phyloP scores from a whole-genome alignment of 78 protist species.

The Salpingoeca rosetta region DNA sequence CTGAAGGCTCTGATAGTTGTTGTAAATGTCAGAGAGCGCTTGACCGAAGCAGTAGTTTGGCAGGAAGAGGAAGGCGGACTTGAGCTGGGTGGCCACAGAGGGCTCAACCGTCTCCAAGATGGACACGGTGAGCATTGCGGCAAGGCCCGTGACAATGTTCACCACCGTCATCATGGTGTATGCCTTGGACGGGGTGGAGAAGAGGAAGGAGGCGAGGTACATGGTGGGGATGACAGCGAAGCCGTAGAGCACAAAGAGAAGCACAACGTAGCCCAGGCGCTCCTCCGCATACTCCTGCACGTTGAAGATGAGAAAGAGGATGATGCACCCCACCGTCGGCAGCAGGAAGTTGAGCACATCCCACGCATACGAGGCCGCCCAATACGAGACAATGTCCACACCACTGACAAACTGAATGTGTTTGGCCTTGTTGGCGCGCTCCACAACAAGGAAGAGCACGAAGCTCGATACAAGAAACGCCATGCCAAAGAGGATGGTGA shows the following conservation, averaged over 20 bases:
- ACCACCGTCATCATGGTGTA: neutral
- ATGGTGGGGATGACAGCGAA: constrained; percentile 10
- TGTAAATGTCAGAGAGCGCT: neutral
- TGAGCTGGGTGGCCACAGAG: neutral
- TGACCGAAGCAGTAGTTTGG: constrained; percentile 13
- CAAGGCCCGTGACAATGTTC: constrained; percentile 6
- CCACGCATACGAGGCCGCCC: constrained; percentile 19
- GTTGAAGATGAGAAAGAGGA: neutral
- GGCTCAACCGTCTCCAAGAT: neutral
- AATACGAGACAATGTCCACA: constrained; percentile 10
- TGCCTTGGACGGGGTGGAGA: constrained; percentile 5
- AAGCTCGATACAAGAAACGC: neutral
- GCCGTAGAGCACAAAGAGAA: constrained; percentile 8
- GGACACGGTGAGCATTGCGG: neutral
- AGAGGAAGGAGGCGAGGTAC: constrained; percentile 14
- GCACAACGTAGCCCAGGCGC: neutral
- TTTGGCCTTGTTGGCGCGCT: constrained; percentile 33
- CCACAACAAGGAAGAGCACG: constrained; percentile 1
- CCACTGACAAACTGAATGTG: constrained; percentile 49
- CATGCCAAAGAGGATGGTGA: neutral
- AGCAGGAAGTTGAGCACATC: constrained; percentile 26
- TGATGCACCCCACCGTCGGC: neutral
- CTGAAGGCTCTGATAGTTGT: neutral
- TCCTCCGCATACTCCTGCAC: neutral
- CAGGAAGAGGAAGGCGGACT: neutral